These are phyloP conservation scores for Ceratocystis destructans DNA, from an alignment of 2,329 filamentous ascomycete genomes.

Conservation along the genomic window DNA sequence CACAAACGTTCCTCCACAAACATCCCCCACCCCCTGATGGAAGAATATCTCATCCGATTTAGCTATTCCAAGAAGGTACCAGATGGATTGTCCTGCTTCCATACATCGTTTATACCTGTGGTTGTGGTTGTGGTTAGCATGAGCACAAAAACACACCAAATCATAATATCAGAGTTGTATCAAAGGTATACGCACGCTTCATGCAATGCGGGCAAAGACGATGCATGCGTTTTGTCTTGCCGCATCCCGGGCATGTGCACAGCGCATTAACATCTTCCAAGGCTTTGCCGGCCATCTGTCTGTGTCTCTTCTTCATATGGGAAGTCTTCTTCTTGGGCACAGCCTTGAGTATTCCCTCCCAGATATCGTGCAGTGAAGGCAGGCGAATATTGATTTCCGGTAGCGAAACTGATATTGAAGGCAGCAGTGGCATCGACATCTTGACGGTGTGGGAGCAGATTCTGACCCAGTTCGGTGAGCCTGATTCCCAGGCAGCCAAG, in stretches of 20 bases:
- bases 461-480: conserved; percentile 9
- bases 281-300: conserved; percentile 91
- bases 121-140: background rate
- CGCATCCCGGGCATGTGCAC: conserved; percentile 82
- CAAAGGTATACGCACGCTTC: conserved; percentile 44
- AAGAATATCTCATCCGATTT: background rate
- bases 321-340: conserved; percentile 99
- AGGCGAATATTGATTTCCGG: conserved; percentile 45
- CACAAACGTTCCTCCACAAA: background rate
- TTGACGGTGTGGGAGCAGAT: conserved; percentile 13
- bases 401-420: conserved; percentile 42
- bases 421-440: conserved; percentile 32
- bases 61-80: conserved; percentile 19
- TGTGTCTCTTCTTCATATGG: conserved; percentile 83
- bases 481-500: background rate
- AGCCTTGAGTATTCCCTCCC: conserved; percentile 82
- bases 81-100: conserved; percentile 20
- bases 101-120: conserved; percentile 21
- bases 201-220: conserved; percentile 79
- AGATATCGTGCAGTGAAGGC: conserved; percentile 59
- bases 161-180: background rate
- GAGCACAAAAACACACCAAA: background rate
- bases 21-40: background rate
- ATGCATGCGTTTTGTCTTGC: conserved; percentile 76
- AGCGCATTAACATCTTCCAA: conserved; percentile 78